Base-by-base conservation (phyloP, 371 early-diverging fungal species). In the Mucor ambiguus region DNA sequence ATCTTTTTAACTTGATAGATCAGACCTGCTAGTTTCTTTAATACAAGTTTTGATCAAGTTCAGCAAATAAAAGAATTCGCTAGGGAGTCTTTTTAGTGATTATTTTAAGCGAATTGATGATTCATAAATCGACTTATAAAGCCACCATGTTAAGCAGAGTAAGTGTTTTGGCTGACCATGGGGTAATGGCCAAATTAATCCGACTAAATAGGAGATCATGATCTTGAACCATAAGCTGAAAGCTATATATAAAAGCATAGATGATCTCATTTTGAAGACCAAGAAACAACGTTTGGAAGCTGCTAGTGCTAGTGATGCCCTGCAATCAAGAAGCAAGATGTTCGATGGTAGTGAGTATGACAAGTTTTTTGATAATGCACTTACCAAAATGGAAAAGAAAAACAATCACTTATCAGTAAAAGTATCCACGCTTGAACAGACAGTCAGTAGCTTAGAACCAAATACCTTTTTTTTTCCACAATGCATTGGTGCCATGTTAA, bases 271-370 rank as follows among this genome's bases (percentile, higher is more conserved):
- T 6, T 26, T 18, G 18, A 33, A 63, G 2, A 67, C 64, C 38
- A 64, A 60, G 26, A 24, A 22, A 1, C 67, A 64, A 46, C 35
- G 68, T 5, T 38, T 60, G 16, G 67, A 71, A 37, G 63, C 61
- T 18, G 29, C 41, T 0, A 46, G 64, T 5, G 67, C 61, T 1
- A 55, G 57, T 12, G 44, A 64, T 12, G 64, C 64, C 14, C 61
- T 61, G 28, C 38, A 60, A 6, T 60, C 60, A 52, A 54, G 67
- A 68, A 61, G 67, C 35, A 30, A n/a, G n/a, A n/a, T 56, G 10
- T 46, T 22, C 4, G 67, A 68, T 26, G 64, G 64, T 0, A 16
- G 35, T 1, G 67, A 71, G 37, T 67, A 71, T 54, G 64, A 64
- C 68, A 38, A 44, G 7, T 64, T 64, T n/a, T 71, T 55, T 44